Evolutionary conservation across 371 early-diverging fungal species (phyloP).

Genomic region (Basidiobolus heterosporus): DNA sequence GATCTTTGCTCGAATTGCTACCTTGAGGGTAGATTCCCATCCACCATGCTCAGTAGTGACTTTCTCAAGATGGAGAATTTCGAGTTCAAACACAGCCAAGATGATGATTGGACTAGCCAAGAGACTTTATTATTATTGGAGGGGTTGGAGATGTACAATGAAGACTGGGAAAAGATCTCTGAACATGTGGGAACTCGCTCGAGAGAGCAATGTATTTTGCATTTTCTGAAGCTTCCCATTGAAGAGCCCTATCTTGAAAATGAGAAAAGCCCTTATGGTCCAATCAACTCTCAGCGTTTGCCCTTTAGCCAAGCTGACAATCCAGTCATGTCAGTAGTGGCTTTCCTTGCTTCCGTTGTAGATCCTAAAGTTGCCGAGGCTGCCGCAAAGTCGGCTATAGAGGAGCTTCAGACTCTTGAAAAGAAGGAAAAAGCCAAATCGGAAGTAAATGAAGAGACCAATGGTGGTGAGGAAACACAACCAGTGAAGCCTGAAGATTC

Average conservation of each 20-base stretch:
- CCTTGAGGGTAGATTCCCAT: conserved; percentile 85
- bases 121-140: conserved; percentile 88
- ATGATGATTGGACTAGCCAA: conserved; percentile 79
- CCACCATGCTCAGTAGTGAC: conserved; percentile 65
- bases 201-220: conserved; percentile 84
- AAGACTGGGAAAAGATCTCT: conserved; percentile 91
- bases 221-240: conserved; percentile 91
- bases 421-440: conserved; percentile 3
- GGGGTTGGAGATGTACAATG: conserved; percentile 88
- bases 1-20: conserved; percentile 83
- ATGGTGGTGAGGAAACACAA: conserved; percentile 2
- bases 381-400: conserved; percentile 60
- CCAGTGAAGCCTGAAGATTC: conserved; percentile 4
- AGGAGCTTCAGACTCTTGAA: conserved; percentile 23
- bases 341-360: conserved; percentile 85
- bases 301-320: conserved; percentile 85
- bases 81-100: conserved; percentile 27
- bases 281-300: conserved; percentile 44
- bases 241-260: conserved; percentile 67
- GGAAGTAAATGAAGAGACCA: neutral
- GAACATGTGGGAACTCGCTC: conserved; percentile 86
- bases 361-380: conserved; percentile 80
- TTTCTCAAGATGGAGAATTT: conserved; percentile 55
- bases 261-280: conserved; percentile 21
- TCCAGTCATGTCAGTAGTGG: conserved; percentile 89